Evolutionary conservation across 305 asterid species (phyloP), one percentile per base, ranked within the genome.

Genomic region (Plantago lanceolata): DNA sequence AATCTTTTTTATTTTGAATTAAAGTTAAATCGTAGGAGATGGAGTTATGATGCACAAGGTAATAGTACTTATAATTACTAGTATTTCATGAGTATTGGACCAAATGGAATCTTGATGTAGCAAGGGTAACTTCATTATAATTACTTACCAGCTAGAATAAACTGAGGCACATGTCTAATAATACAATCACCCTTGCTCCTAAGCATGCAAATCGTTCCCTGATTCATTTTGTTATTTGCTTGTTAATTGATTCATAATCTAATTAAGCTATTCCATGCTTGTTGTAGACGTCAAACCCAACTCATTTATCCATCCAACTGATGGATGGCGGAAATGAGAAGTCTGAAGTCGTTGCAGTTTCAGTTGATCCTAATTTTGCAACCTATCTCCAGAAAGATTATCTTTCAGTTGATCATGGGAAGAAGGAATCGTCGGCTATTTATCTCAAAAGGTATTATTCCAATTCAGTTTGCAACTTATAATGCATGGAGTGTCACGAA

Each of bases 301-400:
- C 90, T 68, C 78, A 70, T 62, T 73, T 90, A 75, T 79, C 96
- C 64, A 81, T 94, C 75, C 99, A 85, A 81, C 75, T 94, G 84
- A 85, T 88, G 96, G 97, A 88, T 63, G 94, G 88, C 67, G 90
- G 87, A 74, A 85, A 76, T 75, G 99, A 90, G 73, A 94, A 86
- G 83, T 79, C 97, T 52, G 99, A 88, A 72, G 95, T 87, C 66
- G 91, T 94, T 81, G 87, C 96, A 19, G 95, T 86, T 54, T 90
- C 95, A 12, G 83, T 90, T 29, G 97, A 94, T 77, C 96, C 97
- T 20, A 84, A 79, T 65, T 94, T 94, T 71, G 84, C 94, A 16
- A 72, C 85, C 53, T 88, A 94, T 81, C 95, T 88, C 68, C 76
- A 85, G 63, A 73, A 74, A 15, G 96, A 86, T 73, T 94, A 86